Percentiles rank a stretch among this genome's conserved stretches.
These are phyloP conservation scores for Calonectria fujianensis DNA, from an alignment of 2,329 filamentous ascomycete species.

Conservation along the genomic window DNA sequence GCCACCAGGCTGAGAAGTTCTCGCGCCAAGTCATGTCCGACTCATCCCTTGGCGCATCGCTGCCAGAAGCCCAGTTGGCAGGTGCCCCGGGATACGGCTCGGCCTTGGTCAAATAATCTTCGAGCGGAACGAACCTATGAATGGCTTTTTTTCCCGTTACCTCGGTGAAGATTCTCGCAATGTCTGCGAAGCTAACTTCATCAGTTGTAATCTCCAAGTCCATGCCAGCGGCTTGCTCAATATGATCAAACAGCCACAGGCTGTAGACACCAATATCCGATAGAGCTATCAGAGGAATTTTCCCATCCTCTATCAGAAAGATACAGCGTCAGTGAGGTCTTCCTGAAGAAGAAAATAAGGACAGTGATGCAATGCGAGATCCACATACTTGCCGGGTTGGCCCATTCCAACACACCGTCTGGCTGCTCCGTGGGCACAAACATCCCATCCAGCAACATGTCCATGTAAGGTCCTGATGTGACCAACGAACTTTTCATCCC, in stretches of 20 bases:
- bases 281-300: not conserved
- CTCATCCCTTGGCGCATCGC: not conserved
- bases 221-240: not conserved
- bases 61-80: not conserved
- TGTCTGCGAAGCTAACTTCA: conserved; percentile 5
- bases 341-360: not conserved
- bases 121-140: not conserved
- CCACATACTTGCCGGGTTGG: not conserved
- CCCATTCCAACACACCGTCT: not conserved
- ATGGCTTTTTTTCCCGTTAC: not conserved
- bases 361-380: not conserved
- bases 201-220: conserved; percentile 4
- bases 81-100: not conserved
- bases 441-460: conserved; percentile 1
- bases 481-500: not conserved
- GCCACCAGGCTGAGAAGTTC: conserved; percentile 6
- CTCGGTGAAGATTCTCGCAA: not conserved
- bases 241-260: not conserved
- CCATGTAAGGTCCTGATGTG: not conserved
- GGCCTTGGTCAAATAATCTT: not conserved
- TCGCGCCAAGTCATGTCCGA: not conserved
- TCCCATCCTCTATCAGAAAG: not conserved
- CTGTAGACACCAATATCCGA: not conserved
- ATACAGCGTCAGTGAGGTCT: not conserved
- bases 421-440: not conserved